A percentile compares a stretch with the other conserved stretches of the same genome.
These are phyloP conservation scores for Arabidopsis suecica DNA, from an alignment of 345 rosid species.

Conservation along the genomic window DNA sequence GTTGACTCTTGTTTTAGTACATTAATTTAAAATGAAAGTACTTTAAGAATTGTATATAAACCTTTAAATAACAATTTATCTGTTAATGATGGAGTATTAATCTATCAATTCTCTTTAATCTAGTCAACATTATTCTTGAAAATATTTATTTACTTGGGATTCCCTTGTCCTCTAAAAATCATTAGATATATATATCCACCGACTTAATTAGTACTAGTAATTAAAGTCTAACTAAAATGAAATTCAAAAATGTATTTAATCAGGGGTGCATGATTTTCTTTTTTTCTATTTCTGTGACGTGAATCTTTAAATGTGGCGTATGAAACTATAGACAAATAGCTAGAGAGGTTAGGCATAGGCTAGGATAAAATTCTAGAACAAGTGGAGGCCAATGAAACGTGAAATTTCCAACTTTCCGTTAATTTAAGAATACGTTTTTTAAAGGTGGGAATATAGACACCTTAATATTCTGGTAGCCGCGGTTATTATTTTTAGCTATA, in stretches of 20 bases:
- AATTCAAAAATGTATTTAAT: background rate
- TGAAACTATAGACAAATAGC: slow-evolving; percentile 11
- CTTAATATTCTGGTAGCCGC: slow-evolving; percentile 36
- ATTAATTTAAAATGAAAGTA: slow-evolving; percentile 33
- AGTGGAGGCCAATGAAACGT: slow-evolving; percentile 45
- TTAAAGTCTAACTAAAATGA: background rate
- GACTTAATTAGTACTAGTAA: background rate
- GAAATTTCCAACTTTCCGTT: slow-evolving; percentile 30
- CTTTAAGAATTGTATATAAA: slow-evolving; percentile 25
- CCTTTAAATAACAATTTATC: background rate
- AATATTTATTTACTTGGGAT: slow-evolving; percentile 14
- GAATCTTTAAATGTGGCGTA: slow-evolving; percentile 8
- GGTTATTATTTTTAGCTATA: slow-evolving; percentile 3
- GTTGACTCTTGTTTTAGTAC: slow-evolving; percentile 38
- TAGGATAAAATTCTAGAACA: slow-evolving; percentile 42
- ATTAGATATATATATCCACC: background rate
- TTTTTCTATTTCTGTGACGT: background rate
- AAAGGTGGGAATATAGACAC: slow-evolving; percentile 39
- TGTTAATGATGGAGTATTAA: slow-evolving; percentile 7
- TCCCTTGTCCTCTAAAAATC: slow-evolving; percentile 12
- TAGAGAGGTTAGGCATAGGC: slow-evolving; percentile 31
- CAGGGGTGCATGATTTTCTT: background rate
- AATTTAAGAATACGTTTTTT: background rate
- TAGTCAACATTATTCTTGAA: slow-evolving; percentile 39
- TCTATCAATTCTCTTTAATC: slow-evolving; percentile 24